These are phyloP conservation scores for Raphanus hybrid DNA, from an alignment of 441 rosid species.

Conservation along the genomic window DNA sequence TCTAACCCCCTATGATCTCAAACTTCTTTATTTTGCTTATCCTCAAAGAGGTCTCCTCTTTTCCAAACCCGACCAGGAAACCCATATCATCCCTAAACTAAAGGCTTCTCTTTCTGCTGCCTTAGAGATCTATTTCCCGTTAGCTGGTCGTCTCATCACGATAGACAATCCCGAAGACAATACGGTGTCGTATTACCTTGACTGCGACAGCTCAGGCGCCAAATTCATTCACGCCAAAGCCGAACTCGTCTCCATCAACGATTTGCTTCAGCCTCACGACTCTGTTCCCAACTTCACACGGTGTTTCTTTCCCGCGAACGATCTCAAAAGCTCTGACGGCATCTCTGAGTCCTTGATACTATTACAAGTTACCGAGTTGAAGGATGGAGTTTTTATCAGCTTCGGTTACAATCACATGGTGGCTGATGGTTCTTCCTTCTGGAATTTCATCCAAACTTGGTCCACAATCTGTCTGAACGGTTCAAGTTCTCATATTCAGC, in stretches of 20 bases:
- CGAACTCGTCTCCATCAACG: neutral
- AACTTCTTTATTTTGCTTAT: neutral
- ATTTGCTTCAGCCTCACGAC: neutral
- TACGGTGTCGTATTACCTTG: neutral
- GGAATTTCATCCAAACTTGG: neutral
- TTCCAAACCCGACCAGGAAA: neutral
- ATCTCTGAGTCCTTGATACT: neutral
- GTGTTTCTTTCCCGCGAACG: neutral
- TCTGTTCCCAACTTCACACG: constrained; percentile 1
- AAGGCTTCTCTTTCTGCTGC: neutral
- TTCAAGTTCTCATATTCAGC: neutral
- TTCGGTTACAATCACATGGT: constrained; percentile 3
- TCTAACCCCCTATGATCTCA: neutral
- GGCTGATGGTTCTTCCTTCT: constrained; percentile 1
- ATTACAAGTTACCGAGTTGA: neutral
- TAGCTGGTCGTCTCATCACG: neutral
- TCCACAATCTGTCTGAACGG: neutral
- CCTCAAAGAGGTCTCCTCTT: neutral
- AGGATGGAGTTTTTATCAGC: neutral
- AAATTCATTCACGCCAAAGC: neutral
- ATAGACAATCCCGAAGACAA: neutral
- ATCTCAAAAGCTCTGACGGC: neutral
- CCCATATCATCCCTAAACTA: neutral
- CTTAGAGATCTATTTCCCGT: neutral
- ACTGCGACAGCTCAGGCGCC: neutral